Conservation (phyloP, 331 rosid genomes). For the Saraca asoca region DNA sequence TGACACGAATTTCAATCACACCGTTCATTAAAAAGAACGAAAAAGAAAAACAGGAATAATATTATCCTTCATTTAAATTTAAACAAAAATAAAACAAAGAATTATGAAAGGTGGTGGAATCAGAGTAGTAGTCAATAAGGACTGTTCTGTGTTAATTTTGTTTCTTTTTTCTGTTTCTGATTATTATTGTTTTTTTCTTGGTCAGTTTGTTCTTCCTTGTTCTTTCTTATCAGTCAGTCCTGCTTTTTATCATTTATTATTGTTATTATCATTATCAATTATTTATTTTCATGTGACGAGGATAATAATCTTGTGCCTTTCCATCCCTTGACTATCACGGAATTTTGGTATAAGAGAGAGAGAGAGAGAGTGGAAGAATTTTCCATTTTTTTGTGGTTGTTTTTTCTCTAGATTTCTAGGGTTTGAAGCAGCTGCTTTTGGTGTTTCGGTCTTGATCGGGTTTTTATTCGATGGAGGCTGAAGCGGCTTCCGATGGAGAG, state of each 20-base stretch:
- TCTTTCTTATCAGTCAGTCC: constrained; percentile 51
- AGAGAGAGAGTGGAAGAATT: constrained; percentile 27
- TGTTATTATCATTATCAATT: constrained; percentile 29
- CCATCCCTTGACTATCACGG: constrained; percentile 78
- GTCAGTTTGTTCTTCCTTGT: constrained; percentile 51
- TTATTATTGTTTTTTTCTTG: constrained; percentile 40
- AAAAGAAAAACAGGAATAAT: constrained; percentile 27
- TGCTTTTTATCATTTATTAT: constrained; percentile 33
- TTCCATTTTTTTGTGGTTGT: constrained; percentile 30
- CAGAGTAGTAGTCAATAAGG: constrained; percentile 41
- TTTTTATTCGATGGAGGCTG: constrained; percentile 63
- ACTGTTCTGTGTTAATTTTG: constrained; percentile 54
- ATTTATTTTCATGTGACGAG: constrained; percentile 40
- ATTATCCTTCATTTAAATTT: constrained; percentile 16
- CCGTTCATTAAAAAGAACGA: constrained; percentile 47
- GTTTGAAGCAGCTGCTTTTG: constrained; percentile 28
- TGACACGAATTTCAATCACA: constrained; percentile 49
- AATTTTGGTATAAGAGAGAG: constrained; percentile 51
- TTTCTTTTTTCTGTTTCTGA: constrained; percentile 51
- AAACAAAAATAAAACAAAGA: constrained; percentile 32
- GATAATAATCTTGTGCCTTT: constrained; percentile 57
- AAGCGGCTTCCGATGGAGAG: constrained; percentile 62
- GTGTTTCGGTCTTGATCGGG: constrained; percentile 57
- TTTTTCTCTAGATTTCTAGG: constrained; percentile 46
- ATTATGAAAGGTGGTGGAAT: constrained; percentile 74